Conservation (phyloP, 345 rosid genomes). For the Murraya koenigii region DNA sequence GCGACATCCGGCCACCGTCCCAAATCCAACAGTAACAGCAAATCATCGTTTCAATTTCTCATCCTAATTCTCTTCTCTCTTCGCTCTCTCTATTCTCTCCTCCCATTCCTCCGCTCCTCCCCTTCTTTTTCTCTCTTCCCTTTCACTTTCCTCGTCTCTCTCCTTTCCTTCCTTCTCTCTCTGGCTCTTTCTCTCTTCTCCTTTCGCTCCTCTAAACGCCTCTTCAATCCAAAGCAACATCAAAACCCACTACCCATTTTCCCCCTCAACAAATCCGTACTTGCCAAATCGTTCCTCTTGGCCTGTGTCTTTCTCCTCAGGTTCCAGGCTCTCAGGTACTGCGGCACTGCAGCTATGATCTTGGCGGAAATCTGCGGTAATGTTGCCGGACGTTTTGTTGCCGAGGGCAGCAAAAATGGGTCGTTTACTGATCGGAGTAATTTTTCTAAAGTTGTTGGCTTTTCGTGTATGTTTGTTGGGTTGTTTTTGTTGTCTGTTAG, state of each 20-base stretch:
- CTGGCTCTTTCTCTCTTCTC: conserved; percentile 30
- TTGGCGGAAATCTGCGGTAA: conserved; percentile 84
- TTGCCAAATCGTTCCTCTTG: conserved; percentile 52
- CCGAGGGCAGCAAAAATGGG: conserved; percentile 28
- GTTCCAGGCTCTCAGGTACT: conserved; percentile 84
- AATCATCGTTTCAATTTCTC: conserved; percentile 41
- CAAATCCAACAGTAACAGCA: conserved; percentile 27
- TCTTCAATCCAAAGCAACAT: conserved; percentile 26
- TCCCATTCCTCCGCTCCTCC: conserved; percentile 55
- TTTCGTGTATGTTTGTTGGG: conserved; percentile 54
- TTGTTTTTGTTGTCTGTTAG: conserved; percentile 68
- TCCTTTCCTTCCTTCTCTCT: conserved; percentile 37
- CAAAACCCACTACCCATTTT: conserved; percentile 19
- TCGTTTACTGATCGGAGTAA: conserved; percentile 17
- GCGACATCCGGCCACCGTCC: conserved; percentile 55
- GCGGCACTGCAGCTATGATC: conserved; percentile 94
- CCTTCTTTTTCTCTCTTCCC: conserved; percentile 53
- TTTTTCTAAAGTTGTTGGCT: conserved; percentile 54
- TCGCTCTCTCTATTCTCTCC: conserved; percentile 56
- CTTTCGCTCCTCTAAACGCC: conserved; percentile 21
- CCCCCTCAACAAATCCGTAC: conserved; percentile 44
- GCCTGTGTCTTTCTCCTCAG: conserved; percentile 71
- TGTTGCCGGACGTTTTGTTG: conserved; percentile 56
- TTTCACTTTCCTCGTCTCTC: conserved; percentile 43
- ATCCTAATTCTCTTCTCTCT: conserved; percentile 54